A percentile compares a stretch with the other conserved stretches of the same genome.
Evolutionary conservation across 371 early-diverging fungal genomes (phyloP).

Genomic region (Coemansia sp.): DNA sequence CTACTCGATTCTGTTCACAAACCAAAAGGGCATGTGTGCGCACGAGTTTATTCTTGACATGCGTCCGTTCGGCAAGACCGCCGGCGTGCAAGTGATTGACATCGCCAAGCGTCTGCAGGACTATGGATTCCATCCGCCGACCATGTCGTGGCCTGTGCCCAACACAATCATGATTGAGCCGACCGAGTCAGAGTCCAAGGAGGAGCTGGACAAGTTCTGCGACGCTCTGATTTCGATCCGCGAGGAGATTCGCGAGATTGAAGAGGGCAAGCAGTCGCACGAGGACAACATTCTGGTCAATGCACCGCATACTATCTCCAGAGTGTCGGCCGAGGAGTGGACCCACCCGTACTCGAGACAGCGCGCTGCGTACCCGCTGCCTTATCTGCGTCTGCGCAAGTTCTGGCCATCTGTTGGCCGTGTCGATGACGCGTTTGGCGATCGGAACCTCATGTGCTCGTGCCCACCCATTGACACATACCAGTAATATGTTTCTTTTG

Average conservation of each 20-base stretch:
- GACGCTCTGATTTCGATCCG: slow-evolving; percentile 96
- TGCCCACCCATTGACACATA: slow-evolving; percentile 59
- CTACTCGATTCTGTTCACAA: slow-evolving; percentile 88
- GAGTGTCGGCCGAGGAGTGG: slow-evolving; percentile 77
- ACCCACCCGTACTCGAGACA: slow-evolving; percentile 80
- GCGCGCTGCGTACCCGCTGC: slow-evolving; percentile 89
- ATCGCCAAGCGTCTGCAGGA: slow-evolving; percentile 97
- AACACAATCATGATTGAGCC: slow-evolving; percentile 98
- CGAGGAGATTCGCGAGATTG: slow-evolving; percentile 82
- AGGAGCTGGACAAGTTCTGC: slow-evolving; percentile 93
- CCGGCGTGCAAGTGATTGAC: slow-evolving; percentile 90
- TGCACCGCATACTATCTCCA: slow-evolving; percentile 85
- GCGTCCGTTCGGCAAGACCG: slow-evolving; percentile 75
- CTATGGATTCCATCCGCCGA: slow-evolving; percentile 96
- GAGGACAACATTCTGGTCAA: slow-evolving; percentile 83
- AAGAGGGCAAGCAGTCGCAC: slow-evolving; percentile 76
- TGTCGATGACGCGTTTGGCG: slow-evolving; percentile 94
- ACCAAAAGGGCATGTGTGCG: slow-evolving; percentile 91
- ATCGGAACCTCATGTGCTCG: slow-evolving; percentile 89
- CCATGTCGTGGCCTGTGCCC: slow-evolving; percentile 98
- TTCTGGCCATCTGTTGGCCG: slow-evolving; percentile 93
- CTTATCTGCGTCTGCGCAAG: slow-evolving; percentile 77
- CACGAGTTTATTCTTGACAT: slow-evolving; percentile 98
- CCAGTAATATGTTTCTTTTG: slow-evolving; percentile 21
- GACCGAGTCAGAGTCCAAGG: slow-evolving; percentile 93